Percentiles rank a stretch among this genome's conserved stretches.
Conservation (phyloP, 2,329 filamentous ascomycete genomes). For the Epichloe gansuensis region DNA sequence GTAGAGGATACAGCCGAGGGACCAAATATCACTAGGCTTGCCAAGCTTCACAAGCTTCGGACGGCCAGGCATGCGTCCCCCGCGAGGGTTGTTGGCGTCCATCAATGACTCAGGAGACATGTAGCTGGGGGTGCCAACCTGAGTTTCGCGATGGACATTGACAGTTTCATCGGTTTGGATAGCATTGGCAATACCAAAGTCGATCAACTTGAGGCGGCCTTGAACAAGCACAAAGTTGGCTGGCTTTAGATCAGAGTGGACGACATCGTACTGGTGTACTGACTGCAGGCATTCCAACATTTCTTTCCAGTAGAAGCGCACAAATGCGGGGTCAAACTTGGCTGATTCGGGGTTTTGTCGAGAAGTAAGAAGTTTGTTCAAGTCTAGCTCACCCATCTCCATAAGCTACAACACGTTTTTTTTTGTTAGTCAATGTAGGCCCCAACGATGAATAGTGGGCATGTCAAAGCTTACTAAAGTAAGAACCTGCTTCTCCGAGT, state of each 20-base stretch:
- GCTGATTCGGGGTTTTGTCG: conserved; percentile 60
- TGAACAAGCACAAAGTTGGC: conserved; percentile 92
- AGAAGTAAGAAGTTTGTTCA: conserved; percentile 71
- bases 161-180: conserved; percentile 93
- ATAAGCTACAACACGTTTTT: conserved; percentile 49
- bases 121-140: conserved; percentile 94
- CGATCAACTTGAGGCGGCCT: conserved; percentile 86
- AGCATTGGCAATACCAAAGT: conserved; percentile 96
- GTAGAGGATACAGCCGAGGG: conserved; percentile 88
- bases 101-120: conserved; percentile 94
- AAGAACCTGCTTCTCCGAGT: conserved; percentile 78
- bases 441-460: neutral
- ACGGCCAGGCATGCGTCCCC: conserved; percentile 25
- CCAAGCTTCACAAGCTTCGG: conserved; percentile 87
- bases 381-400: conserved; percentile 92
- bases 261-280: conserved; percentile 81
- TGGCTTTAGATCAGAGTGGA: conserved; percentile 93
- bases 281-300: conserved; percentile 93
- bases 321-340: conserved; percentile 75
- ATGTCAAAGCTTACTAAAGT: conserved; percentile 52
- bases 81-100: conserved; percentile 61
- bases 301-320: conserved; percentile 98
- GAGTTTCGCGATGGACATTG: conserved; percentile 90
- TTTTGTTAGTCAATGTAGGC: neutral
- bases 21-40: conserved; percentile 94